Evolutionary conservation across 768 basidiomycete genomes (phyloP).

Genomic region (Amanita thiersii): DNA sequence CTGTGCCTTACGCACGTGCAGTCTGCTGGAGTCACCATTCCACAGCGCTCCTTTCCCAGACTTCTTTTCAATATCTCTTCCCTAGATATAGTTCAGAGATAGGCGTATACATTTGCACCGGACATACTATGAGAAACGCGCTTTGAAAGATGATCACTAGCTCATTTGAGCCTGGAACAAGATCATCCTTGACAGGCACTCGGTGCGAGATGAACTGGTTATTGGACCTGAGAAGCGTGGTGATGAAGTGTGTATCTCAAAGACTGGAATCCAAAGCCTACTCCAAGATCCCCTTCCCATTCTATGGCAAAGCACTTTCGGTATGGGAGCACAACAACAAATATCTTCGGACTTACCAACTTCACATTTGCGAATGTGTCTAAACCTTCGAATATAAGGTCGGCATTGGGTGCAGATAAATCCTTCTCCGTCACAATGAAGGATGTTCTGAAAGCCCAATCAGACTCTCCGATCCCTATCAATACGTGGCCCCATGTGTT

Average conservation of each 20-base stretch:
- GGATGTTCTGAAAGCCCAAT: conserved; percentile 74
- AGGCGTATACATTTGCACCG: neutral
- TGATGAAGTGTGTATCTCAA: neutral
- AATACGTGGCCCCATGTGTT: no score
- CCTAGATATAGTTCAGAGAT: conserved; percentile 29
- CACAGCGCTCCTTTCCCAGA: conserved; percentile 58
- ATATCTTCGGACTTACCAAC: conserved; percentile 38
- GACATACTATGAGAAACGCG: conserved; percentile 55
- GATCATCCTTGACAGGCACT: conserved; percentile 41
- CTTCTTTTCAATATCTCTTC: conserved; percentile 62
- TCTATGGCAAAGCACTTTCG: conserved; percentile 33
- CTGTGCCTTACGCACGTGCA: conserved; percentile 90
- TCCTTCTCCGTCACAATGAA: conserved; percentile 47
- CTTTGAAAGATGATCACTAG: conserved; percentile 67
- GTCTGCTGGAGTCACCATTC: conserved; percentile 89
- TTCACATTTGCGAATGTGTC: conserved; percentile 80
- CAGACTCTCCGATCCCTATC: conserved; percentile 81
- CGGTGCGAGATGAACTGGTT: conserved; percentile 84
- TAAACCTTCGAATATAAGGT: conserved; percentile 84
- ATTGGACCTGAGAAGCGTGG: conserved; percentile 37
- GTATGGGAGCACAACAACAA: neutral
- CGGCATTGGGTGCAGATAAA: conserved; percentile 39
- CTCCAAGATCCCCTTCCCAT: conserved; percentile 63
- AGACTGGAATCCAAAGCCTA: conserved; percentile 22
- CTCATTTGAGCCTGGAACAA: conserved; percentile 55